phyloP scores from a whole-genome alignment of 2,329 filamentous ascomycete genomes.

The Penicillium digitatum region DNA sequence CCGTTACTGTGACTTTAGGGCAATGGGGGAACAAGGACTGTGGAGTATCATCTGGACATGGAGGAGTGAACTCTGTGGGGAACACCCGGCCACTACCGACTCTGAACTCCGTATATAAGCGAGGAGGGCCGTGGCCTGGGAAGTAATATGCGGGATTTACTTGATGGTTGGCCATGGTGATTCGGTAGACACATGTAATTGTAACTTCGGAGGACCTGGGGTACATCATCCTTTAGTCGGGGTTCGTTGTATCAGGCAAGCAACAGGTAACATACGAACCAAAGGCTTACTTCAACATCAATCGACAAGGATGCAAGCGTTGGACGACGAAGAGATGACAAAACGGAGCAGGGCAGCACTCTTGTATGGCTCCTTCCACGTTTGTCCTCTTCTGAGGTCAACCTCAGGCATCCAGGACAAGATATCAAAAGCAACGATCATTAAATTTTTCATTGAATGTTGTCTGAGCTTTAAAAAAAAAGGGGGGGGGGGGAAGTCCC shows the following conservation, averaged over 20 bases:
- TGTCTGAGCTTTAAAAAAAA: background rate
- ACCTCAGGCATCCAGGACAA: background rate
- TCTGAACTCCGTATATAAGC: background rate
- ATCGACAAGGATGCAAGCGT: background rate
- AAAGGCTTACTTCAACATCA: background rate
- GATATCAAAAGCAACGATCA: background rate
- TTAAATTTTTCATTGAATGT: background rate
- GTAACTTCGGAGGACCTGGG: background rate
- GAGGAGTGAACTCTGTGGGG: background rate
- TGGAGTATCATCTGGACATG: background rate
- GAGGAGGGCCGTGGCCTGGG: background rate
- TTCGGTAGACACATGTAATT: background rate
- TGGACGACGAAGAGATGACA: background rate
- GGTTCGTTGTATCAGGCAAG: background rate
- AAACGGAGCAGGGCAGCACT: background rate
- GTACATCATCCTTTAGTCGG: background rate
- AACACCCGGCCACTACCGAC: background rate
- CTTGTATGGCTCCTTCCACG: background rate
- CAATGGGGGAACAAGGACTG: background rate
- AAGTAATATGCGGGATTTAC: background rate
- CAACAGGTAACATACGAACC: background rate
- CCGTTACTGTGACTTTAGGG: background rate
- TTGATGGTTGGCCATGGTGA: background rate
- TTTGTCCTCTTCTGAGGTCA: background rate
- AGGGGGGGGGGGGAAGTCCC: background rate